Evolutionary conservation across 768 basidiomycete species (phyloP).

Genomic region (Xanthoconium purpureum): DNA sequence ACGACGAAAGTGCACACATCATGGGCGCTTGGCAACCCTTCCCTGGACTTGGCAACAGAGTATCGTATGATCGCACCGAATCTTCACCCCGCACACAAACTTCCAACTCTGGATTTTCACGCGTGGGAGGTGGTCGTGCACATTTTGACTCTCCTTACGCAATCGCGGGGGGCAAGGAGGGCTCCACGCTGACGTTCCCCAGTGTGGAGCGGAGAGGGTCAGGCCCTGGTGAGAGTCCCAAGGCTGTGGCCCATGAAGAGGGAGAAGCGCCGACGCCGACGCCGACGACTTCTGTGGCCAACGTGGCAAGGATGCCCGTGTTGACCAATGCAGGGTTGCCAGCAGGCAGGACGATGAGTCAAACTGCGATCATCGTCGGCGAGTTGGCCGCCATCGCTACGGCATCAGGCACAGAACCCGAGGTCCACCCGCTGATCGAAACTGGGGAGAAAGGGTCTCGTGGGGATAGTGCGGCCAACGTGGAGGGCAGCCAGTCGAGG

Average conservation of each 20-base stretch:
- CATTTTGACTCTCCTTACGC: constrained; percentile 86
- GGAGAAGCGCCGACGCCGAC: constrained; percentile 51
- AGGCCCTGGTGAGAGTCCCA: constrained; percentile 21
- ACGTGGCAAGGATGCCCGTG: constrained; percentile 42
- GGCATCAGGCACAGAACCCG: constrained; percentile 15
- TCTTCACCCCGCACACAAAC: constrained; percentile 28
- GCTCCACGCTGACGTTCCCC: constrained; percentile 65
- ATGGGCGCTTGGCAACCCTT: constrained; percentile 94
- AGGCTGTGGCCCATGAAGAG: constrained; percentile 26
- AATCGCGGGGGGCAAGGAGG: constrained; percentile 46
- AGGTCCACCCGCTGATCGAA: constrained; percentile 23
- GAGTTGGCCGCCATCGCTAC: constrained; percentile 33
- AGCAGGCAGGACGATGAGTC: constrained; percentile 74
- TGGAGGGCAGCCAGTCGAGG: constrained; percentile 47
- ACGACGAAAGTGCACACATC: constrained; percentile 70
- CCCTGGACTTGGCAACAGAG: constrained; percentile 38
- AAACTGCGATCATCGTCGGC: constrained; percentile 81
- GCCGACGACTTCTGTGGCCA: constrained; percentile 48
- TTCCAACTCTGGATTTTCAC: constrained; percentile 67
- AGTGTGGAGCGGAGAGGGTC: constrained; percentile 49
- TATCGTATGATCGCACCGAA: constrained; percentile 26
- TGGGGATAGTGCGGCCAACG: constrained; percentile 29
- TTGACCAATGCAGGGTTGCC: constrained; percentile 39
- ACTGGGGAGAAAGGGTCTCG: constrained; percentile 14
- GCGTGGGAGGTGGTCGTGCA: constrained; percentile 84